A percentile compares a stretch with the other conserved stretches of the same genome.
These are phyloP conservation scores for Drosera spatulata DNA, from an alignment of 179 eudicot genomes.

Conservation along the genomic window DNA sequence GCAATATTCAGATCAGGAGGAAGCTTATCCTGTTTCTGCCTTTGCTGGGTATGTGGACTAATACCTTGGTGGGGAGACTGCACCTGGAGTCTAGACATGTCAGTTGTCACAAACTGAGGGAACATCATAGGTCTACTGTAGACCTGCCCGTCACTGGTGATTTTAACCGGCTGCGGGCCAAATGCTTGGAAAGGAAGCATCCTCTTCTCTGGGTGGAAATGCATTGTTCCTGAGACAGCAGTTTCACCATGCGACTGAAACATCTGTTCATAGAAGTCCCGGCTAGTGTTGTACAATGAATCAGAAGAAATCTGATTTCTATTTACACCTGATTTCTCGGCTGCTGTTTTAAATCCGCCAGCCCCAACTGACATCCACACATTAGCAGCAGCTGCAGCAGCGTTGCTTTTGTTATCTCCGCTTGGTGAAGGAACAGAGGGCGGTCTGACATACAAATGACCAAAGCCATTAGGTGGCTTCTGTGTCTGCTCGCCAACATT, in stretches of 20 bases:
- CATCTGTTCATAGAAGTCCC: slow-evolving; percentile 42
- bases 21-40: slow-evolving; percentile 55
- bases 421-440: slow-evolving; percentile 30
- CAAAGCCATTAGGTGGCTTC: too few species aligned
- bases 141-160: slow-evolving; percentile 34
- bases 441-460: not conserved
- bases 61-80: slow-evolving; percentile 52
- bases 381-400: slow-evolving; percentile 68
- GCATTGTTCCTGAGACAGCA: slow-evolving; percentile 27
- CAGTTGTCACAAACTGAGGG: slow-evolving; percentile 46
- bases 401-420: slow-evolving; percentile 40
- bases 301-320: slow-evolving; percentile 41
- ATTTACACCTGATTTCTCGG: slow-evolving; percentile 25
- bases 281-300: slow-evolving; percentile 26
- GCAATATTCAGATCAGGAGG: slow-evolving; percentile 91
- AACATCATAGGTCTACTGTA: slow-evolving; percentile 39
- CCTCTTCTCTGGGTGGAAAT: slow-evolving; percentile 36
- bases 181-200: slow-evolving; percentile 38
- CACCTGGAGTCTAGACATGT: slow-evolving; percentile 59
- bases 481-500: too few species aligned
- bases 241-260: slow-evolving; percentile 39
- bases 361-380: slow-evolving; percentile 87
- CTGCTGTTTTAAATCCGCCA: slow-evolving; percentile 33
- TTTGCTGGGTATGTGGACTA: slow-evolving; percentile 39
- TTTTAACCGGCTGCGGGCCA: slow-evolving; percentile 35